Evolutionary conservation across 2,329 filamentous ascomycete species (phyloP), one percentile per base, ranked within the genome.

Genomic region (Calonectria montana): DNA sequence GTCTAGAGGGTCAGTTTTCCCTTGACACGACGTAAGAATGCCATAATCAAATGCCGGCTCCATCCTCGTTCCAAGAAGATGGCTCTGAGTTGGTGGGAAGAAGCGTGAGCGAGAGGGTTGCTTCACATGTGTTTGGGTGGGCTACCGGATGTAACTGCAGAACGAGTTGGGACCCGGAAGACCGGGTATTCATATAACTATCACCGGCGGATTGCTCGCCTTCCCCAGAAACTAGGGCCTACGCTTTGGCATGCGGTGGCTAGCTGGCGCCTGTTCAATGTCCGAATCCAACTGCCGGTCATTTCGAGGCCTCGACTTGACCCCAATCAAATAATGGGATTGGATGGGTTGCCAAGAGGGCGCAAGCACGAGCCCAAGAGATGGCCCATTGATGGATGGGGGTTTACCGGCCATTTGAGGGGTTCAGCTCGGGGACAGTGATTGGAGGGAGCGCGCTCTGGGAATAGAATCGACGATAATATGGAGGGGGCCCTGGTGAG

Each of bases 361-460:
- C 63, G 68, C 55, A 62, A 53, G 64, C 53, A 62, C 63, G 53
- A 66, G 68, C 62, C 62, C n/a, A 55, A 23, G 45, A 45, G 55
- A 53, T 57, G 48, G 59, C 43, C 45, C 43, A 37, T 39, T 25
- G 18, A 47, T 29, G 27, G 31, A 35, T 35, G 31, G 31, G 62
- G 29, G 37, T 25, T 53, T 43, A 50, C 65, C 29, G 57, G 45
- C 68, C 45, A 45, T 66, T 27, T 55, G 59, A 61, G 37, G 61
- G 67, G 41, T 67, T 65, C 53, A 57, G 55, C 65, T 62, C 21
- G 59, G 37, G 39, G 57, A 48, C 27, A 35, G 35, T 57, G 65
- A 65, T 35, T 31, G 55, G 47, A 48, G 63, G 63, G 23, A 23
- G 12, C 4, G 62, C 45, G 4, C 16, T 43, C 41, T 47, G 50